Percentiles rank a stretch among this genome's conserved stretches.
Evolutionary conservation across 768 basidiomycete genomes (phyloP).

Genomic region (Trametopsis cervina): DNA sequence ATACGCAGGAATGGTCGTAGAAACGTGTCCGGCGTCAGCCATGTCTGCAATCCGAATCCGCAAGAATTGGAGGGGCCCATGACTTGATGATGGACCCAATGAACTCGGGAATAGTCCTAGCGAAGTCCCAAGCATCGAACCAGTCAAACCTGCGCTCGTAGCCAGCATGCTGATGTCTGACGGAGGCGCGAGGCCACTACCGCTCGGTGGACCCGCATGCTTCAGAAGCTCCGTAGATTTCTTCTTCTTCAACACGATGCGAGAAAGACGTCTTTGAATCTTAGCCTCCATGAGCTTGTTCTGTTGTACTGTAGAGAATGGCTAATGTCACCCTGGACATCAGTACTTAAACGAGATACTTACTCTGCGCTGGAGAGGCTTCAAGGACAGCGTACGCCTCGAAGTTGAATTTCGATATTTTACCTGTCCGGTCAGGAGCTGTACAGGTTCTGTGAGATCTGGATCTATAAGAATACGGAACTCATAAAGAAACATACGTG

Average conservation of each 20-base stretch:
- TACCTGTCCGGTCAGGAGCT: conserved; percentile 88
- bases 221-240: conserved; percentile 43
- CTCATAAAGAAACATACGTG: conserved; percentile 54
- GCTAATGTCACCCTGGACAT: not conserved
- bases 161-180: conserved; percentile 32
- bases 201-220: not conserved
- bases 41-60: conserved; percentile 76
- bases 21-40: conserved; percentile 78
- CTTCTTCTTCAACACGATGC: conserved; percentile 55
- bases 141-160: conserved; percentile 30
- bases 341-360: conserved; percentile 14
- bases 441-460: conserved; percentile 2
- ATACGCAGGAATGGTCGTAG: conserved; percentile 88
- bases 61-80: conserved; percentile 79
- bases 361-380: conserved; percentile 65
- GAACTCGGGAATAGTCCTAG: conserved; percentile 50
- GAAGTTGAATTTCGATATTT: conserved; percentile 83
- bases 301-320: conserved; percentile 47
- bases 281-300: conserved; percentile 74
- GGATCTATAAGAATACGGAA: not conserved
- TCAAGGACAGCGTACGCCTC: conserved; percentile 86
- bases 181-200: conserved; percentile 31
- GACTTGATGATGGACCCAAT: conserved; percentile 59
- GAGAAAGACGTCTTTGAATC: conserved; percentile 78
- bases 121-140: conserved; percentile 20